Percentiles rank a stretch among this genome's conserved stretches.
Conservation (phyloP, 1,139 yeast species). For the Blastobotrys aristatus region DNA sequence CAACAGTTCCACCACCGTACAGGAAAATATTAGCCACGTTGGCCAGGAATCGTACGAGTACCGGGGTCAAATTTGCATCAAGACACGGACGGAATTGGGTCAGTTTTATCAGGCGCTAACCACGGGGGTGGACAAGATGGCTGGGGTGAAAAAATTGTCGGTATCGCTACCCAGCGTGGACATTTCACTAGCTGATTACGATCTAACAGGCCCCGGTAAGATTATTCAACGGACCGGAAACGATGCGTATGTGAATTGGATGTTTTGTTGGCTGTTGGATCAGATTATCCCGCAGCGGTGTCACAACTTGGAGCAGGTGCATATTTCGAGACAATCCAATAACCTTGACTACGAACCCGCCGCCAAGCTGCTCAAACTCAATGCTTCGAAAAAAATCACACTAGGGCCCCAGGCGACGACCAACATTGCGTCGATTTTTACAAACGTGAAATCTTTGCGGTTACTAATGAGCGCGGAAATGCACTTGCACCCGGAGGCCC, state of each 20-base stretch:
- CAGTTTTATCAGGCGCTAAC: not conserved
- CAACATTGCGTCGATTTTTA: not conserved
- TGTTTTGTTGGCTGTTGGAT: slow-evolving; percentile 7
- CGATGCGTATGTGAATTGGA: slow-evolving; percentile 10
- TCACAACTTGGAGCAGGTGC: slow-evolving; percentile 2
- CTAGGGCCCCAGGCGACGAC: slow-evolving; percentile 10
- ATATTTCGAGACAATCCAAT: not conserved
- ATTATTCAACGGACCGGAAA: slow-evolving; percentile 9
- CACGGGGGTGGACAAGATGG: slow-evolving; percentile 6
- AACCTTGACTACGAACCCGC: slow-evolving; percentile 5
- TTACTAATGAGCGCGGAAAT: slow-evolving; percentile 7
- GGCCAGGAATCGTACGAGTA: not conserved
- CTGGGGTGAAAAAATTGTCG: not conserved
- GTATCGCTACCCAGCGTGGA: not conserved
- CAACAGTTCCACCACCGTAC: not conserved
- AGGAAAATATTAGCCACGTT: not conserved
- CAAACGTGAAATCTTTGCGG: slow-evolving; percentile 6
- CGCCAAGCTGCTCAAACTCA: not conserved
- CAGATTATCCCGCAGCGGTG: slow-evolving; percentile 8
- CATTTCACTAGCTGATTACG: slow-evolving; percentile 1
- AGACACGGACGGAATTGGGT: slow-evolving; percentile 3
- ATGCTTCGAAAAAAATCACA: not conserved
- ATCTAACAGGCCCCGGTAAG: slow-evolving; percentile 1
- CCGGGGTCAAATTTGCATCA: slow-evolving; percentile 1
- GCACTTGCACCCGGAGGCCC: slow-evolving; percentile 4